Evolutionary conservation across 78 protist species (phyloP), one percentile per base, ranked within the genome.

Genomic region (Blattamonas nauphoetae): DNA sequence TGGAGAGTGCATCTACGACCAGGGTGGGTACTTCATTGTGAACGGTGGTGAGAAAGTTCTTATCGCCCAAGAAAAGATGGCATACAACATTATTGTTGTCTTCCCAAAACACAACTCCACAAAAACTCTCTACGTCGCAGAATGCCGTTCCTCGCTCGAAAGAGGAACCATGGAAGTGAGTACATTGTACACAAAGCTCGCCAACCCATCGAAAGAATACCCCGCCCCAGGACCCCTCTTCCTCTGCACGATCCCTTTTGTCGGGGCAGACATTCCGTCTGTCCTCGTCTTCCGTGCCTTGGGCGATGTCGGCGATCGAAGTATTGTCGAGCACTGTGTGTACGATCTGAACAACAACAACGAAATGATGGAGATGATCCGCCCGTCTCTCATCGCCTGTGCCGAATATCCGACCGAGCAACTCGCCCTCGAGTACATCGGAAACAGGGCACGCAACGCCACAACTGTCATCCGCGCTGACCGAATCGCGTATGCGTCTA

Each of bases 11-110:
- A 86, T 93, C 36, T 94, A 88, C 85, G 99, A 98, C 89, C 97
- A 94, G 84, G 95, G 99, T 6, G 99, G 99, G 45, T 99, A 99
- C 92, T 99, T 99, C 41, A 91, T 99, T 35, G 94, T 97, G 87
- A 98, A 97, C 92, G 99, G 99, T 43, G 36, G 92, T 3, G 99
- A 99, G 85, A 96, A 97, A 90, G 99, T 96, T 79, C 85, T 98
- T 71, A 90, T 98, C 36, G 99, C 99, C 0, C 99, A 98, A 90
- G 99, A 98, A 90, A 42, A 92, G n/a, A 92, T 94, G 96, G 88
- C 94, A 32, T 32, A 78, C 86, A 98, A 98, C 87, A 90, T 92
- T n/a, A 97, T 97, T 3, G 96, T 91, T 42, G 96, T 97, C 21
- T 97, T 95, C 87, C 78, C 90, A 36, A 84, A 89, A 79, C 1